phyloP scores from a whole-genome alignment of 2,329 filamentous ascomycete genomes.

The Microcyclospora tardicrescens region DNA sequence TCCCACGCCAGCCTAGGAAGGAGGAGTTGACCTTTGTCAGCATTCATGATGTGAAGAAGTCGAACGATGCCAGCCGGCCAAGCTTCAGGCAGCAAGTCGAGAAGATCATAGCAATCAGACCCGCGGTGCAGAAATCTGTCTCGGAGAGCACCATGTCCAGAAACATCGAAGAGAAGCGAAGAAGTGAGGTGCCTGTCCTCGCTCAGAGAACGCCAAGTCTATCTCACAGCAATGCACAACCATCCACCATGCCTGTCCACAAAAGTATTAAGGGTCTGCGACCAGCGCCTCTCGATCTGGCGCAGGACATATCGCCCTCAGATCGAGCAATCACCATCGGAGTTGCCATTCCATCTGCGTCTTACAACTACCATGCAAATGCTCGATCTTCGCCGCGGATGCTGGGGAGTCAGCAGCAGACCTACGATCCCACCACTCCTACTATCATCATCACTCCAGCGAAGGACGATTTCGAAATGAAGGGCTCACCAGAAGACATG shows the following conservation, averaged over 20 bases:
- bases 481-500: constrained; percentile 46
- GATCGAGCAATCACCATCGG: constrained; percentile 63
- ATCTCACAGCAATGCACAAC: neutral
- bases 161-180: neutral
- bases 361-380: constrained; percentile 31
- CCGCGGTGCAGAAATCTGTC: constrained; percentile 1
- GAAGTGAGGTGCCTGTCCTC: neutral
- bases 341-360: constrained; percentile 48
- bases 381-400: constrained; percentile 15
- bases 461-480: constrained; percentile 43
- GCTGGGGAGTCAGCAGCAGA: constrained; percentile 1
- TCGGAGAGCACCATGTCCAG: neutral
- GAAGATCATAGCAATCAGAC: constrained; percentile 4
- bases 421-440: constrained; percentile 24
- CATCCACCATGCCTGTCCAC: constrained; percentile 6
- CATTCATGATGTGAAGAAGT: constrained; percentile 11
- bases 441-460: constrained; percentile 43
- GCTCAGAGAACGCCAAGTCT: neutral
- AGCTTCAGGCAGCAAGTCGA: constrained; percentile 17
- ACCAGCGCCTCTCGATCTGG: constrained; percentile 17
- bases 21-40: constrained; percentile 16
- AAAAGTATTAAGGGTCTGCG: constrained; percentile 15
- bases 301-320: constrained; percentile 48
- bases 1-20: constrained; percentile 21
- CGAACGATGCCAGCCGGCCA: constrained; percentile 7